Base-by-base conservation (phyloP, 1,284 basidiomycete species). In the Bondarzewia mesenterica region DNA sequence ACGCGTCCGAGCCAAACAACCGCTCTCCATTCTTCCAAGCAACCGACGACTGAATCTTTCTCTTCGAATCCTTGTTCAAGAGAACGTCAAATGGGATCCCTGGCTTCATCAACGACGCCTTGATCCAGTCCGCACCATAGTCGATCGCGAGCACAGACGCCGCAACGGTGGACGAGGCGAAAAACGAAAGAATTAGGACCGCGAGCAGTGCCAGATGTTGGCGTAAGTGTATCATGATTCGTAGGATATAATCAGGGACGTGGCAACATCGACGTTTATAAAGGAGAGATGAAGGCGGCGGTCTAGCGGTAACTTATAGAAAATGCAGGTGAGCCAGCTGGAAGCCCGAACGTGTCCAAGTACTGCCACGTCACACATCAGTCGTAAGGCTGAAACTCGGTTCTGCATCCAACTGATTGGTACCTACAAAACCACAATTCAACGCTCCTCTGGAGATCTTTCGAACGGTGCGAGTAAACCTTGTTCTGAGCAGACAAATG, bases 71-170 rank as follows among this genome's bases (percentile, higher is more conserved):
- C 63, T 91, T 89, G 69, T 96, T 94, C 44, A 99, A 74, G 29
- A 99, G 75, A 26, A 99, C 91, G 67, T 99, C 95, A 60, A 99
- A 96, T 1, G 95, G 93, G 45, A 91, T 73, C 37, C 94, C 95
- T 1, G 95, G 95, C 62, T 95, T 95, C 78, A 99, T 89, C 52
- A 99, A 74, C 7, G 93, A 94, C 23, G 93, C 89, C 67, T 98
- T 99, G 61, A 93, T 95, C 75, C 84, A 93, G 69, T 97, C 93
- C 37, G 89, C 80, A 62, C 93, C 94, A 78, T 94, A 95, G 79
- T 97, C 93, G 60, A 97, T 90, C 21, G 92, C 91, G 46, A 97
- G 80, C 14, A 96, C 77, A 4, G 86, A 78, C 26, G 77, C 80
- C 4, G 50, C 51, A 7, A 46, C 16, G 5, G 44, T 12, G 5